Conservation (phyloP, 2,329 filamentous ascomycete species). For the Mollisiaceae sp. region DNA sequence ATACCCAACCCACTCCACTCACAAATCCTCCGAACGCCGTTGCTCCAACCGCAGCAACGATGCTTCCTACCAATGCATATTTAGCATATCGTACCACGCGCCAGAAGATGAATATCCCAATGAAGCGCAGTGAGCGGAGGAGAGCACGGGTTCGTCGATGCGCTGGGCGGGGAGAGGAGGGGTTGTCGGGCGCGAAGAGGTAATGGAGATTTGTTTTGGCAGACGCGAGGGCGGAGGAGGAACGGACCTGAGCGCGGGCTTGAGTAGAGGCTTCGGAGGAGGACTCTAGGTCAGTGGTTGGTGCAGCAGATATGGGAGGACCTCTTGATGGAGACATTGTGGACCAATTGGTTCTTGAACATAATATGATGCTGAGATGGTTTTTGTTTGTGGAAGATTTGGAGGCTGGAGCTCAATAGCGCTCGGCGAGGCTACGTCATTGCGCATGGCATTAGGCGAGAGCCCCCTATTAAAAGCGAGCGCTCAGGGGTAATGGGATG, state of each 20-base stretch:
- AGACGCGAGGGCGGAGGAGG: conserved; percentile 37
- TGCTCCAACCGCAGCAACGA: conserved; percentile 39
- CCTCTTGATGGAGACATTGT: conserved; percentile 32
- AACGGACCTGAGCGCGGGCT: conserved; percentile 36
- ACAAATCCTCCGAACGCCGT: conserved; percentile 39
- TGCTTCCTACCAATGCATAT: conserved; percentile 39
- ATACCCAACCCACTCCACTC: conserved; percentile 38
- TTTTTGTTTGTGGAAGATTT: not conserved
- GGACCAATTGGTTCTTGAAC: not conserved
- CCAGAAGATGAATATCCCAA: conserved; percentile 42
- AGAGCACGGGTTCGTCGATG: conserved; percentile 41
- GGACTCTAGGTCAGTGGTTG: conserved; percentile 12
- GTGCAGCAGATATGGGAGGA: not conserved
- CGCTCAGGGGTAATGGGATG: not conserved
- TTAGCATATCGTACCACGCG: conserved; percentile 43
- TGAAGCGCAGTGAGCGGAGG: conserved; percentile 38
- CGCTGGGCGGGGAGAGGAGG: conserved; percentile 34
- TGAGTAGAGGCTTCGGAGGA: conserved; percentile 33
- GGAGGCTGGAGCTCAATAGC: not conserved
- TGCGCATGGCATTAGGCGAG: not conserved
- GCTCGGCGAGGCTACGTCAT: not conserved
- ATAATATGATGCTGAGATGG: not conserved
- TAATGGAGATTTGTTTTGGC: conserved; percentile 39
- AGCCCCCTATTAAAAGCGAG: not conserved
- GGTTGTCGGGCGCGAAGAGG: conserved; percentile 37